Evolutionary conservation across 2,329 filamentous ascomycete genomes (phyloP), one percentile per base, ranked within the genome.

Genomic region (Sporothrix sp.): DNA sequence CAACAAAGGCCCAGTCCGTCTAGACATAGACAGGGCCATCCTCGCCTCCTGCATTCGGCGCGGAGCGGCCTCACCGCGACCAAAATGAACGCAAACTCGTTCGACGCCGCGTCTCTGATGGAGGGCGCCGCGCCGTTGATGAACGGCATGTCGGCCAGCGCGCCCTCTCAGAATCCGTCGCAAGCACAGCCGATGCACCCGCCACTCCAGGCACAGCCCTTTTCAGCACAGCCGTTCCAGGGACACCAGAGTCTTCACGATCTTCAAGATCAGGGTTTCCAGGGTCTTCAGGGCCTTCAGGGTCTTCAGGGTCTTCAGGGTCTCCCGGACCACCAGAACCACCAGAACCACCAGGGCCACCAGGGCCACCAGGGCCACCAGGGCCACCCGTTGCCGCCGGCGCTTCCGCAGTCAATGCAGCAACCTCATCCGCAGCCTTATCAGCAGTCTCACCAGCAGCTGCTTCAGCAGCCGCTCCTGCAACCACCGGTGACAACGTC

Each of bases 81-180:
- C n/a, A n/a, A n/a, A n/a, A 52, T 52, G 51, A 40, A 52, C 39
- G 21, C 27, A 6, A 25, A 28, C 16, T 18, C 51, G 13, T 44
- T 46, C 35, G 46, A 40, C 20, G 11, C 28, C 7, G 20, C 37
- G 13, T 18, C 35, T 27, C n/a, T 51, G 42, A 47, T 51, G 35
- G 49, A 25, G 13, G 9, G 36, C 16, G 20, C 28, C 6, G 35
- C n/a, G 20, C n/a, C 48, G 6, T 20, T 46, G 16, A 23, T 50
- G n/a, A 43, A 33, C 38, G 38, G 33, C 16, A 20, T 37, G 35
- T 35, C 35, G 23, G 33, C 25, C 33, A 37, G 25, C 10, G 28
- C 16, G 20, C 18, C n/a, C 30, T 45, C 16, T 14, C 37, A 11
- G 20, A 36, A 27, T 7, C 37, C 18, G 10, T 18, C 1, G n/a